A percentile compares a stretch with the other conserved stretches of the same genome.
phyloP scores from a whole-genome alignment of 441 rosid genomes.

The Flueggea neowawraea region DNA sequence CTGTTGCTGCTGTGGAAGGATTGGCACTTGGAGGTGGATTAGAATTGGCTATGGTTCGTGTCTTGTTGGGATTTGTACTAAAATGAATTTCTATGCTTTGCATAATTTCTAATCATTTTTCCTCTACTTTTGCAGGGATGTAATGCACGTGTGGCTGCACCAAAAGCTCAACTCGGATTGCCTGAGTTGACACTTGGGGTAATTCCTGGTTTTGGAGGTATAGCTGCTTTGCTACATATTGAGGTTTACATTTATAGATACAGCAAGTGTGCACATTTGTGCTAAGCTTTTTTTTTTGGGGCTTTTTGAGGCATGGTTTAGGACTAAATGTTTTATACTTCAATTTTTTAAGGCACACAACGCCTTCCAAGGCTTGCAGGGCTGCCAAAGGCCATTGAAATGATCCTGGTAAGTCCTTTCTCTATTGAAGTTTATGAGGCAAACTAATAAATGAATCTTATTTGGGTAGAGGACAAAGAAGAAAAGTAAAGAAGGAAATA shows the following conservation, averaged over 20 bases:
- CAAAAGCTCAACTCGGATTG: constrained; percentile 82
- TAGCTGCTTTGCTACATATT: constrained; percentile 1
- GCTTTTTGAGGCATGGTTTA: not conserved
- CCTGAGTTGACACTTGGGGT: constrained; percentile 92
- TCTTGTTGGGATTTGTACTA: not conserved
- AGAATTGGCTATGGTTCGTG: constrained; percentile 82
- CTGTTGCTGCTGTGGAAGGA: constrained; percentile 97
- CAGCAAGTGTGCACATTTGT: constrained; percentile 6
- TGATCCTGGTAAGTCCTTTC: constrained; percentile 69
- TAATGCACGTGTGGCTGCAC: constrained; percentile 85
- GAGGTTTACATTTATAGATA: too few species aligned
- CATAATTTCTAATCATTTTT: not conserved
- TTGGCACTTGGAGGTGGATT: constrained; percentile 98
- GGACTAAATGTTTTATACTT: constrained; percentile 15
- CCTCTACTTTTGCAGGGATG: constrained; percentile 51
- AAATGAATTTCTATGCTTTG: not conserved
- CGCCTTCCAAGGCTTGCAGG: constrained; percentile 97
- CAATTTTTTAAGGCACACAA: constrained; percentile 69
- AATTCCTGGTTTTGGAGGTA: constrained; percentile 98
- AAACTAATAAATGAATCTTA: not conserved
- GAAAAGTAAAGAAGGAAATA: too few species aligned
- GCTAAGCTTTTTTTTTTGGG: not conserved
- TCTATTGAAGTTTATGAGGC: too few species aligned
- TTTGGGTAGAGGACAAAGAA: not conserved
- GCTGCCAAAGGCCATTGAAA: constrained; percentile 78